phyloP scores from a whole-genome alignment of 305 asterid genomes.

The Fraxinus velutina region DNA sequence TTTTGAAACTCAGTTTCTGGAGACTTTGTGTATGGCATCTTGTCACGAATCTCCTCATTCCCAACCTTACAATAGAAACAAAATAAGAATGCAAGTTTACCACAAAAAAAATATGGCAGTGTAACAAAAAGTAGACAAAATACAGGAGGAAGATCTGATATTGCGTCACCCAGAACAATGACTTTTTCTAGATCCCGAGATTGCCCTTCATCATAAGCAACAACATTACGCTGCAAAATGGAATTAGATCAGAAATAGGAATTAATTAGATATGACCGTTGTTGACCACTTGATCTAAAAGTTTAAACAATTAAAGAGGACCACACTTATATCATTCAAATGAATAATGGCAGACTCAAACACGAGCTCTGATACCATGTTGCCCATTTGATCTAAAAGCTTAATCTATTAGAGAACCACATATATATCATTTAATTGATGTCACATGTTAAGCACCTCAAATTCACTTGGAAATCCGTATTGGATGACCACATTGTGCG shows the following conservation, averaged over 20 bases:
- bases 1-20: slow-evolving; percentile 67
- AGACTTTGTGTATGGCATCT: slow-evolving; percentile 42
- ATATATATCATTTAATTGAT: not conserved
- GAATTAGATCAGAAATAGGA: slow-evolving; percentile 20
- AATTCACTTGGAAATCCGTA: slow-evolving; percentile 76
- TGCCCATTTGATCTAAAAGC: not conserved
- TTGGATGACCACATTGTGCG: slow-evolving; percentile 73
- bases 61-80: slow-evolving; percentile 44
- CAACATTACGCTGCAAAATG: slow-evolving; percentile 69
- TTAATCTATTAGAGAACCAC: not conserved
- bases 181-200: slow-evolving; percentile 56
- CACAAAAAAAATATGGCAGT: slow-evolving; percentile 3
- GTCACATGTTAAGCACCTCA: slow-evolving; percentile 52
- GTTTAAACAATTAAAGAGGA: not conserved
- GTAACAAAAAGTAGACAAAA: slow-evolving; percentile 12
- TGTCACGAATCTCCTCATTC: slow-evolving; percentile 56
- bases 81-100: slow-evolving; percentile 22
- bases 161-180: slow-evolving; percentile 64
- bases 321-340: not conserved
- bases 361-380: not conserved
- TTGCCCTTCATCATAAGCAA: slow-evolving; percentile 82
- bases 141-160: slow-evolving; percentile 87
- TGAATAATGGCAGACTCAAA: not conserved
- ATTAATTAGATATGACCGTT: slow-evolving; percentile 1
- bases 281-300: not conserved